Percentiles rank a stretch among this genome's conserved stretches.
Conservation (phyloP, 2,329 filamentous ascomycete genomes). For the Penicillium decumbens region DNA sequence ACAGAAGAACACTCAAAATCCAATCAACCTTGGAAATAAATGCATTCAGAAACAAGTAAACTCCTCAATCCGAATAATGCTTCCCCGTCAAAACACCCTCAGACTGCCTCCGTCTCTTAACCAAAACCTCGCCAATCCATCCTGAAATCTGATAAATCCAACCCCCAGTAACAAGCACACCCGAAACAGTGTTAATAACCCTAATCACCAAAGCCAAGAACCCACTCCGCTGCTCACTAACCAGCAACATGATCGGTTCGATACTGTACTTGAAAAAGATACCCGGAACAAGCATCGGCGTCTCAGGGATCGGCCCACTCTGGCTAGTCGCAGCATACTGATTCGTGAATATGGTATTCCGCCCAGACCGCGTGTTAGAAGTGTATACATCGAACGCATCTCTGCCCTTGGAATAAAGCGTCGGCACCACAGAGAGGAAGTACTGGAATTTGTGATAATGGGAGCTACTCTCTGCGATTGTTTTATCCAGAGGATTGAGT, state of each 20-base stretch:
- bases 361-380: conserved; percentile 32
- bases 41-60: not conserved
- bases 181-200: conserved; percentile 83
- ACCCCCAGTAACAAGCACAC: conserved; percentile 86
- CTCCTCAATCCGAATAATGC: conserved; percentile 28
- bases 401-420: conserved; percentile 69
- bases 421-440: conserved; percentile 91
- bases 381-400: conserved; percentile 42
- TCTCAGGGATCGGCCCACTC: conserved; percentile 60
- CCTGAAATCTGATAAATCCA: conserved; percentile 86
- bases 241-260: conserved; percentile 82
- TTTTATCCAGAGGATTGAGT: conserved; percentile 89
- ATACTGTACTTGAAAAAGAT: conserved; percentile 99
- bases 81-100: conserved; percentile 50
- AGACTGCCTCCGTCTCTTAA: conserved; percentile 39
- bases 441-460: conserved; percentile 98
- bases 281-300: conserved; percentile 63
- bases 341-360: conserved; percentile 70
- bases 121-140: conserved; percentile 58
- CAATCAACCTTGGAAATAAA: not conserved
- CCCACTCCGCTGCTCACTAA: conserved; percentile 74
- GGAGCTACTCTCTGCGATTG: conserved; percentile 66
- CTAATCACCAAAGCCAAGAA: conserved; percentile 72
- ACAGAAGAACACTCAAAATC: not conserved
- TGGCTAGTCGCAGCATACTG: conserved; percentile 97